Conservation (phyloP, 108 stramenopile genomes). For the Skeletonema menzelii region DNA sequence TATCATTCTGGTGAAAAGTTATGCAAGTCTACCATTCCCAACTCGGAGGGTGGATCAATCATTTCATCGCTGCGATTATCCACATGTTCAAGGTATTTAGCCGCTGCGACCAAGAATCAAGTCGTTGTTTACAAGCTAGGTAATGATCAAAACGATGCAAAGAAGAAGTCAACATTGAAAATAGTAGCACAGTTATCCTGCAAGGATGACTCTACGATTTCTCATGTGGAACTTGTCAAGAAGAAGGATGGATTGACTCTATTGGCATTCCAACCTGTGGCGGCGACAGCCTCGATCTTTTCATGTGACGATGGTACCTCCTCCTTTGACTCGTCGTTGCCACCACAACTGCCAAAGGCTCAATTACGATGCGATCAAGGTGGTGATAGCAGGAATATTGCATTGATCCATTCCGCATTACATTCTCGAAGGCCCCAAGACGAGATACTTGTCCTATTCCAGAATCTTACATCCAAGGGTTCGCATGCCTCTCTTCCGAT, state of each 20-base stretch:
- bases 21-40: conserved; percentile 10
- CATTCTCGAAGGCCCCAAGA: conserved; percentile 1
- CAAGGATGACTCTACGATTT: conserved; percentile 12
- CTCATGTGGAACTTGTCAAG: conserved; percentile 12
- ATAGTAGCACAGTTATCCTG: background rate
- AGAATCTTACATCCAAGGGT: background rate
- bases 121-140: conserved; percentile 1
- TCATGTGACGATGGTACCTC: background rate
- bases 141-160: conserved; percentile 4
- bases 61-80: conserved; percentile 1
- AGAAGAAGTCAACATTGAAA: background rate
- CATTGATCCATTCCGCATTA: conserved; percentile 13
- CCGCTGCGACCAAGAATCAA: background rate
- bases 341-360: conserved; percentile 24
- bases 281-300: conserved; percentile 24
- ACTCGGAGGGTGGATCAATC: background rate
- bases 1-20: conserved; percentile 21
- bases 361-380: conserved; percentile 11
- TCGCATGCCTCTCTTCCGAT: conserved; percentile 26
- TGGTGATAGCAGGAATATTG: background rate
- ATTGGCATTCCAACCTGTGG: conserved; percentile 10
- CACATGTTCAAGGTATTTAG: conserved; percentile 1
- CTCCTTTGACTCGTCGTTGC: background rate
- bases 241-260: background rate
- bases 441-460: conserved; percentile 12